A percentile compares a stretch with the other conserved stretches of the same genome.
Conservation (phyloP, 1,139 yeast genomes). For the Yamadazyma oceani region DNA sequence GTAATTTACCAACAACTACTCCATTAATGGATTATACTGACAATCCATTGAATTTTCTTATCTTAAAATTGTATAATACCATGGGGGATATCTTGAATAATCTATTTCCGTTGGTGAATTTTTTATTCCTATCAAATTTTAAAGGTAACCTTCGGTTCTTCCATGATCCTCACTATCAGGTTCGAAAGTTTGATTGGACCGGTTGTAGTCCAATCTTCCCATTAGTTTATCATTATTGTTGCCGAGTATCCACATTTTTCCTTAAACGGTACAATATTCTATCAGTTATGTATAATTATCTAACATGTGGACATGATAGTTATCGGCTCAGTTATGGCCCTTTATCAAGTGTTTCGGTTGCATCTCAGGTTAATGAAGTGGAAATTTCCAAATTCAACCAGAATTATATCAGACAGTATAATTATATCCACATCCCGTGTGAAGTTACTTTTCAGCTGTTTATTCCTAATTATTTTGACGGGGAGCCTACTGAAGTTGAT, state of each 20-base stretch:
- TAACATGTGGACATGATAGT: constrained; percentile 13
- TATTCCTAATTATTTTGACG: constrained; percentile 12
- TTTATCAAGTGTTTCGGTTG: constrained; percentile 3
- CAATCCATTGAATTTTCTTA: constrained; percentile 20
- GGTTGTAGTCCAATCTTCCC: neutral
- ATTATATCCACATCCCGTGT: constrained; percentile 23
- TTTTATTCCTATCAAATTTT: constrained; percentile 25
- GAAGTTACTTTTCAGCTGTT: constrained; percentile 10
- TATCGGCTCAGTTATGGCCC: constrained; percentile 3
- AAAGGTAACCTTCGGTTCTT: constrained; percentile 23
- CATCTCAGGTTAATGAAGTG: constrained; percentile 21
- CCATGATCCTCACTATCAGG: constrained; percentile 12
- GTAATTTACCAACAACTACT: constrained; percentile 24
- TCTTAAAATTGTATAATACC: constrained; percentile 20
- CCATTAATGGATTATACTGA: constrained; percentile 15
- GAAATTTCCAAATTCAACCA: constrained; percentile 21
- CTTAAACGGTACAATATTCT: constrained; percentile 22
- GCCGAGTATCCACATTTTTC: constrained; percentile 24
- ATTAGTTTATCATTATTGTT: constrained; percentile 19
- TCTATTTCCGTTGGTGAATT: constrained; percentile 26
- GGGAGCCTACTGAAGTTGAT: too few relatives aligned
- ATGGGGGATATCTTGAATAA: constrained; percentile 23
- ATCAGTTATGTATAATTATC: constrained; percentile 21
- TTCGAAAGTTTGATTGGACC: constrained; percentile 1
- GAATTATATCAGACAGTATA: constrained; percentile 16